A percentile compares a stretch with the other conserved stretches of the same genome.
Evolutionary conservation across 768 basidiomycete species (phyloP).

Genomic region (Termitomyces sp.): DNA sequence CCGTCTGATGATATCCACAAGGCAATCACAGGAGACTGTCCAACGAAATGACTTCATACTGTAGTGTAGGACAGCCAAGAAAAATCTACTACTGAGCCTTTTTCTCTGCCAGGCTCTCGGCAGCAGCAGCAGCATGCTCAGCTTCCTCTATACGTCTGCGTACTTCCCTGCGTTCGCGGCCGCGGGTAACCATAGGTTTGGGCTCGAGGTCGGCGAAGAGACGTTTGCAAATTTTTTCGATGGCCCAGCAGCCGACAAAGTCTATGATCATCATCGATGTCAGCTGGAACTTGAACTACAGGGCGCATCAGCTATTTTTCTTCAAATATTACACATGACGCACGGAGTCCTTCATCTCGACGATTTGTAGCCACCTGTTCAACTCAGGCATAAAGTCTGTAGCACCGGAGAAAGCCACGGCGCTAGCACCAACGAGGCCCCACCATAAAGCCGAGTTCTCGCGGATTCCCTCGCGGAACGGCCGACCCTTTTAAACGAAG

Average conservation of each 20-base stretch:
- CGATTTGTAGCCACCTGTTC: conserved; percentile 95
- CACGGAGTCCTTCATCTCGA: conserved; percentile 78
- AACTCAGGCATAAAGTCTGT: conserved; percentile 94
- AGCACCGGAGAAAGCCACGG: conserved; percentile 90
- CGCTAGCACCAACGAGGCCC: conserved; percentile 84
- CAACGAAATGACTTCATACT: background rate
- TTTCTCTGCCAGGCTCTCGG: conserved; percentile 13
- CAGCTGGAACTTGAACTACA: conserved; percentile 78
- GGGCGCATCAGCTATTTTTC: background rate
- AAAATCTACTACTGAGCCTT: conserved; percentile 16
- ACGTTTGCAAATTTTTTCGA: conserved; percentile 79
- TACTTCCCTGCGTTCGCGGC: conserved; percentile 76
- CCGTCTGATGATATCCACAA: background rate
- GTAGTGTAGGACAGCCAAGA: background rate
- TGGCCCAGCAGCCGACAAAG: conserved; percentile 81
- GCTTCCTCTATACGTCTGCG: conserved; percentile 35
- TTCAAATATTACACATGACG: conserved; percentile 24
- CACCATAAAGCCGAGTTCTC: conserved; percentile 94
- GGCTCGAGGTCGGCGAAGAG: conserved; percentile 88
- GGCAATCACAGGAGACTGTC: background rate
- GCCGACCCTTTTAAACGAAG: conserved; percentile 60
- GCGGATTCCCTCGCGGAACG: conserved; percentile 96
- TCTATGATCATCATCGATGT: conserved; percentile 82
- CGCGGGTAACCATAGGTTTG: conserved; percentile 76
- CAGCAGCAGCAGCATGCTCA: conserved; percentile 8